Base-by-base conservation (phyloP, 495 filamentous ascomycete genomes). In the Talaromyces liani region DNA sequence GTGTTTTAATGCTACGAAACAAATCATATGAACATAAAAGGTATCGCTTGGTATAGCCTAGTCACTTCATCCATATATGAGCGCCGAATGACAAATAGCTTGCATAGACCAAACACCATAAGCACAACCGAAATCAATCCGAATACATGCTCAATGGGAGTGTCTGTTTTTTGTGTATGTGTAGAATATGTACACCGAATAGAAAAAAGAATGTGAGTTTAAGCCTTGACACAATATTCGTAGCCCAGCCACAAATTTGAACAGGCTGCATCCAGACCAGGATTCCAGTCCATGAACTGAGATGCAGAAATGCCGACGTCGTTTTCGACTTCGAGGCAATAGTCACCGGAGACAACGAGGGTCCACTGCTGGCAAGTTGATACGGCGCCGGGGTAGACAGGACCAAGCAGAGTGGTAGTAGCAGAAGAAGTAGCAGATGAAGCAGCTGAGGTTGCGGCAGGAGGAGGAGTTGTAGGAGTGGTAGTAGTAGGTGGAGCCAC, bases 241-340 rank as follows among this genome's bases (percentile, higher is more conserved):
- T 79, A 79, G 62, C 73, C 76, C 56, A 71, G 67, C 74, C 75
- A 77, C 58, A 80, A 68, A 58, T 75, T 75, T 0, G 65, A 53
- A 62, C 78, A 79, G n/a, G 61, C 60, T 8, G 60, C 33, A 12
- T 77, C 69, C 25, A 81, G 67, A 53, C 72, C 76, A 0, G 75
- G 66, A 65, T 83, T 83, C 71, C 71, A 78, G 61, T 54, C 39
- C 33, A 66, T 65, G 63, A 80, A 65, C 8, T 75, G 39, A n/a
- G 66, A 63, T 22, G 69, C 62, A 18, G 66, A 64, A 25, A 76
- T 70, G 24, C 70, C 72, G 8, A 62, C 58, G 25, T 66, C 65
- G 9, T 60, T 41, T 29, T 75, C 74, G 29, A 85, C 72, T 41
- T 66, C 66, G 8, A 58, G 59, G 65, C 82, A 85, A 64, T 67